Evolutionary conservation across 768 basidiomycete genomes (phyloP).

Genomic region (Suillus subluteus): DNA sequence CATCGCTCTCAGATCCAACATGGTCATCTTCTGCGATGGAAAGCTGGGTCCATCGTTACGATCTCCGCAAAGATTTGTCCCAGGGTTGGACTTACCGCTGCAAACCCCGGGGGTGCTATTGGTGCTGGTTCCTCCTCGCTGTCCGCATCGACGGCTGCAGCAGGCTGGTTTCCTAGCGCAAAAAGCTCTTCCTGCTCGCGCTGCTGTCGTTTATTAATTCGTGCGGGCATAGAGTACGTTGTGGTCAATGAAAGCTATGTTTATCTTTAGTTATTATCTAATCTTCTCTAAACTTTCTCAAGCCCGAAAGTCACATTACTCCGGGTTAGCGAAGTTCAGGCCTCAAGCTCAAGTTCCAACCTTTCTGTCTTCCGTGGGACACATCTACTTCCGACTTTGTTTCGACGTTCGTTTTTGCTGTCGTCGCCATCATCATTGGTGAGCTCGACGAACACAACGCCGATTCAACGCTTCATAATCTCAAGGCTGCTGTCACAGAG

Average conservation of each 20-base stretch:
- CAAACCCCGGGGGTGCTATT: slow-evolving; percentile 38
- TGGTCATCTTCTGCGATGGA: slow-evolving; percentile 38
- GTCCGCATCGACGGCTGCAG: slow-evolving; percentile 18
- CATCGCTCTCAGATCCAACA: slow-evolving; percentile 23
- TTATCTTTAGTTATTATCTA: slow-evolving; percentile 3
- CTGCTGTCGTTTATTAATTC: slow-evolving; percentile 85
- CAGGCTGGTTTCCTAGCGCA: slow-evolving; percentile 44
- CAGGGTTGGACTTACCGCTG: slow-evolving; percentile 42
- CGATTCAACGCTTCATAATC: neutral
- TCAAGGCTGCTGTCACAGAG: neutral
- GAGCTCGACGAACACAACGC: neutral
- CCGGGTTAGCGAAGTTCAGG: too few species aligned
- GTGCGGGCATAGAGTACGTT: slow-evolving; percentile 57
- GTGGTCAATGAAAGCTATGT: neutral
- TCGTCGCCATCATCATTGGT: neutral
- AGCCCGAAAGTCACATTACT: too few species aligned
- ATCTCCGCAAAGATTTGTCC: slow-evolving; percentile 15
- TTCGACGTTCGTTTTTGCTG: neutral
- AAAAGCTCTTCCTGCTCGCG: slow-evolving; percentile 82
- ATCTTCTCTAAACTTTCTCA: neutral
- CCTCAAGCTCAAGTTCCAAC: neutral
- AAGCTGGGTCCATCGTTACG: slow-evolving; percentile 41
- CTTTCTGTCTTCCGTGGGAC: neutral
- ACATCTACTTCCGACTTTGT: neutral
- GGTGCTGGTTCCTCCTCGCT: slow-evolving; percentile 40